These are phyloP conservation scores for Tulasnella sp. DNA, from an alignment of 768 basidiomycete genomes.

Conservation along the genomic window DNA sequence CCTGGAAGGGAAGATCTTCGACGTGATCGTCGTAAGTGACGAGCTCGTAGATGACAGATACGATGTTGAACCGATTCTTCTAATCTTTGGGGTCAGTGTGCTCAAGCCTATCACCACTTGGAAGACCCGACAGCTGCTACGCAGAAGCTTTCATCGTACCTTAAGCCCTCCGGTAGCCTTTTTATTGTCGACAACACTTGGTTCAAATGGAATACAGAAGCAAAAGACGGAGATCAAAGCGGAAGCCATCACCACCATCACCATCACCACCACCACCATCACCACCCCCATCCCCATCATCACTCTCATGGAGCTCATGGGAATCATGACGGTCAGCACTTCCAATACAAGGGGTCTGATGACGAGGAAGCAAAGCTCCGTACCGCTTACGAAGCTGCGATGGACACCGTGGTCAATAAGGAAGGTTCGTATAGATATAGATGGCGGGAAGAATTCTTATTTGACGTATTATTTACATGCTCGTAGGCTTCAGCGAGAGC, in stretches of 20 bases:
- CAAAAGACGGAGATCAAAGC: slow-evolving; percentile 11
- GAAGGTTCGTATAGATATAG: not conserved
- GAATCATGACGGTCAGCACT: not conserved
- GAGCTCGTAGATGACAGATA: not conserved
- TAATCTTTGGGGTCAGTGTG: slow-evolving; percentile 42
- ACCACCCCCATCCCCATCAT: slow-evolving; percentile 24
- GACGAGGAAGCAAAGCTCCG: not conserved
- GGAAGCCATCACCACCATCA: slow-evolving; percentile 24
- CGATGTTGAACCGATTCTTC: not conserved
- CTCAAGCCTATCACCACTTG: slow-evolving; percentile 54
- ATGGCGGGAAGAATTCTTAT: too few species aligned
- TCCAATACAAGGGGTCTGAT: not conserved
- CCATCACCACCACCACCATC: not conserved
- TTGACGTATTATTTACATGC: not conserved
- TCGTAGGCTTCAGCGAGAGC: slow-evolving; percentile 39
- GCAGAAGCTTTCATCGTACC: slow-evolving; percentile 37
- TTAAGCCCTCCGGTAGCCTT: slow-evolving; percentile 47
- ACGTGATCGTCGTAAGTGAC: slow-evolving; percentile 52
- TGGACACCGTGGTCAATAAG: not conserved
- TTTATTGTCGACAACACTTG: slow-evolving; percentile 44
- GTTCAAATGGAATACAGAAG: not conserved
- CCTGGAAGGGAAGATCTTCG: slow-evolving; percentile 46
- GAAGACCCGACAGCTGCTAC: slow-evolving; percentile 40
- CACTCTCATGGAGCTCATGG: not conserved
- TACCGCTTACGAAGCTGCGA: slow-evolving; percentile 38